These are phyloP conservation scores for Metschnikowia similis DNA, from an alignment of 805 yeast species.

Conservation along the genomic window DNA sequence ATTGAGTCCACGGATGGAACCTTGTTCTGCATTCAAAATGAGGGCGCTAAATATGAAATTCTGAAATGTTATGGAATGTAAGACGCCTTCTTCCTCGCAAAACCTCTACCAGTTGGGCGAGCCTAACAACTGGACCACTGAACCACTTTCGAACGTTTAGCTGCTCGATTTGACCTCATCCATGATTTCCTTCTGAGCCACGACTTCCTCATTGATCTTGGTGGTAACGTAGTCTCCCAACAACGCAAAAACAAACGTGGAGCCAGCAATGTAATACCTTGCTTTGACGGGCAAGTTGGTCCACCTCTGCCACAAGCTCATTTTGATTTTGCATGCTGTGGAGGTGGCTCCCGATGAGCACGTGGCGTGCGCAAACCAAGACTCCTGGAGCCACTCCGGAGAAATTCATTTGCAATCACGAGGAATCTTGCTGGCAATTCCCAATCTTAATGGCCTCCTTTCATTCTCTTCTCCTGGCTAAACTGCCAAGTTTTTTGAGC, in stretches of 20 bases:
- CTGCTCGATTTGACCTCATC: constrained; percentile 16
- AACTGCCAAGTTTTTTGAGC: background rate
- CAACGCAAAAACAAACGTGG: constrained; percentile 37
- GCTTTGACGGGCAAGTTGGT: constrained; percentile 38
- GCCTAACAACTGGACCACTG: no score
- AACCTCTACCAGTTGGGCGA: no score
- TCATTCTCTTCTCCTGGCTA: no score
- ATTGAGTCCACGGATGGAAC: background rate
- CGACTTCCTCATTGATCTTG: constrained; percentile 33
- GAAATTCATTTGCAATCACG: background rate
- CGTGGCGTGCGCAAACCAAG: constrained; percentile 8
- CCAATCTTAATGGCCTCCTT: no score
- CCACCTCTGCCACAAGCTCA: constrained; percentile 36
- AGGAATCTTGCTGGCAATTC: no score
- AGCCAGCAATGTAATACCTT: constrained; percentile 37
- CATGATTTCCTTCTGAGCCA: constrained; percentile 28
- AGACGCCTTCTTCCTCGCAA: no score
- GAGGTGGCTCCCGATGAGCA: background rate
- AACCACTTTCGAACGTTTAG: background rate
- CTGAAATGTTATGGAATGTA: no score
- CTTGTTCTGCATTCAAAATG: background rate
- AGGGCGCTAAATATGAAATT: background rate
- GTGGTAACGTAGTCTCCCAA: constrained; percentile 38
- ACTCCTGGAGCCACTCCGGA: background rate
- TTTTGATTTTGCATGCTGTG: constrained; percentile 4